Conservation (phyloP, 768 basidiomycete genomes). For the Exidia glandulosa region DNA sequence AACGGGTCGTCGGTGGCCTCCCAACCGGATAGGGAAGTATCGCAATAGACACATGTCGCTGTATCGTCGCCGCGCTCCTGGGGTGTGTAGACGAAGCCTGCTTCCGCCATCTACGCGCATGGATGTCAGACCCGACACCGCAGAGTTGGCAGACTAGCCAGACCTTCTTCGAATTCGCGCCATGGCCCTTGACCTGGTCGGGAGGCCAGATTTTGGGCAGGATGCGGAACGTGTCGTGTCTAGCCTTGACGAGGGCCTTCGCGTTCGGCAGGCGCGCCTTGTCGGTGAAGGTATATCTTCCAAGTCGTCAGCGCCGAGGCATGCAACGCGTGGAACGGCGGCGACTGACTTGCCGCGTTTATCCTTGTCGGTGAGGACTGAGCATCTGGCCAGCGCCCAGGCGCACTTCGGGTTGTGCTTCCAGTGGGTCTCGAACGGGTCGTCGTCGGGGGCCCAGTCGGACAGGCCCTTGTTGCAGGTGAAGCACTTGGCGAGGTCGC, state of each 20-base stretch:
- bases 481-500: constrained; percentile 75
- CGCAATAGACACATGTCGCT: constrained; percentile 79
- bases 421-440: constrained; percentile 78
- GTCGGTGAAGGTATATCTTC: constrained; percentile 50
- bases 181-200: constrained; percentile 47
- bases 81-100: constrained; percentile 79
- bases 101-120: constrained; percentile 62
- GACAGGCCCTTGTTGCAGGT: constrained; percentile 71
- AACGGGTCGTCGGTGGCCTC: constrained; percentile 76
- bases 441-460: constrained; percentile 78
- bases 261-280: constrained; percentile 52
- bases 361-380: constrained; percentile 47
- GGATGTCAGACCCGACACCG: neutral
- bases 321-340: neutral
- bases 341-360: constrained; percentile 40
- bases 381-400: constrained; percentile 78
- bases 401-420: constrained; percentile 49
- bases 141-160: neutral
- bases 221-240: constrained; percentile 50
- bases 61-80: constrained; percentile 58
- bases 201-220: constrained; percentile 48
- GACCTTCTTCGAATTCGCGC: constrained; percentile 65
- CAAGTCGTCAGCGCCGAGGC: neutral
- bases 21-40: constrained; percentile 74
- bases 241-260: constrained; percentile 60